Evolutionary conservation across 768 basidiomycete genomes (phyloP), one percentile per base, ranked within the genome.

Genomic region (Holtermannia corniformis): DNA sequence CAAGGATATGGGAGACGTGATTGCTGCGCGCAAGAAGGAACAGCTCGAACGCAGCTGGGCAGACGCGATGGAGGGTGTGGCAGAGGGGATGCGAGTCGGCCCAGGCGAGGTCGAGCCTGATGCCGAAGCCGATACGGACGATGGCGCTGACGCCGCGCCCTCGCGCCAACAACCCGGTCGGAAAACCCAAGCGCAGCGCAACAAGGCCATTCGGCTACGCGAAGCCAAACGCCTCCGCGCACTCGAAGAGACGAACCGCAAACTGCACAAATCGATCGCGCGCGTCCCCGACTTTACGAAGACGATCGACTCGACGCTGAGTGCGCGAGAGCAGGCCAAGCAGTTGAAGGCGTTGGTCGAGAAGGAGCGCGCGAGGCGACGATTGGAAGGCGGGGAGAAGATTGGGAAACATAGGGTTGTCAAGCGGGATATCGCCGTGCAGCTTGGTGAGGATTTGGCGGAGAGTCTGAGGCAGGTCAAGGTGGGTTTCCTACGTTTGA

Each of bases 371-470:
- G 79, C 76, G 63, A 75, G 72, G 40, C 71, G 74, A 26, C 87
- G 90, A 5, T 68, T 90, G 12, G 81, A 76, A 0, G 91, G 62
- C 11, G 71, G 91, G 0, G 78, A 81, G 69, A 81, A 78, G 62
- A 64, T 95, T 0, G 92, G 92, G 5, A 91, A 83, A 68, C 82
- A 92, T 62, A 78, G 77, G 32, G 84, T 92, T 0, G 81, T 80
- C 0, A 81, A 80, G 60, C 78, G 75, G 13, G 75, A 77, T 27
- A 78, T 91, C 3, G 86, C 84, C 43, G 90, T 96, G 14, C 91
- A 95, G 72, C 78, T 93, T 0, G 87, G 87, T 1, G 91, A 93
- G 57, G 88, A 95, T 65, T 72, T 95, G 46, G 85, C 79, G 51
- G 91, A 95, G 73, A 90, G 78, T 63, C 73, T 93, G 62, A 76